These are phyloP conservation scores for Inga leiocalycina DNA, from an alignment of 306 rosid species.

Conservation along the genomic window DNA sequence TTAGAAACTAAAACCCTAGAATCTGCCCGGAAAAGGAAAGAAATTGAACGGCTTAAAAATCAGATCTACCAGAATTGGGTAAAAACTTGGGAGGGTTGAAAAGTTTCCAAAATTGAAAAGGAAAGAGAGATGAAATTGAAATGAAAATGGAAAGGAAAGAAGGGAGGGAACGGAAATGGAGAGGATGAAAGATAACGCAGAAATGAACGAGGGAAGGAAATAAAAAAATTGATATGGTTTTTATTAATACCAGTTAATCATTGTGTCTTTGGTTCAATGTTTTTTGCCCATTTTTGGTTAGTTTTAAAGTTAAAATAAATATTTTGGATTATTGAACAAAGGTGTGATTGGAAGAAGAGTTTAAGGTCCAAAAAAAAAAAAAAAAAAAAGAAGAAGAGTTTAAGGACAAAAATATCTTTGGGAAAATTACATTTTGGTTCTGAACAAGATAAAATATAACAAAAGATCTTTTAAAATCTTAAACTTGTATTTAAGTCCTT, in stretches of 20 bases:
- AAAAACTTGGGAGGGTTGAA: neutral
- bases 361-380: no score
- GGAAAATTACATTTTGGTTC: no score
- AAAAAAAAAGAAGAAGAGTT: no score
- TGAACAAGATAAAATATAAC: no score
- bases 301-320: neutral
- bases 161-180: neutral
- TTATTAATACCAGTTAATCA: neutral
- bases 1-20: neutral
- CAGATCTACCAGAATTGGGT: constrained; percentile 2
- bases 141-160: neutral
- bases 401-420: no score
- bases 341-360: neutral
- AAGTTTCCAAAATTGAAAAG: neutral
- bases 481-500: no score
- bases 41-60: neutral
- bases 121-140: neutral
- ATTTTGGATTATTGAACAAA: neutral
- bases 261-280: neutral
- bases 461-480: no score
- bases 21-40: constrained; percentile 1
- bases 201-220: neutral
- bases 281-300: neutral
- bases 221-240: neutral
- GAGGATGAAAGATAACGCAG: constrained; percentile 20